Base-by-base conservation (phyloP, 371 early-diverging fungal genomes). In the Mucor circinelloides region DNA sequence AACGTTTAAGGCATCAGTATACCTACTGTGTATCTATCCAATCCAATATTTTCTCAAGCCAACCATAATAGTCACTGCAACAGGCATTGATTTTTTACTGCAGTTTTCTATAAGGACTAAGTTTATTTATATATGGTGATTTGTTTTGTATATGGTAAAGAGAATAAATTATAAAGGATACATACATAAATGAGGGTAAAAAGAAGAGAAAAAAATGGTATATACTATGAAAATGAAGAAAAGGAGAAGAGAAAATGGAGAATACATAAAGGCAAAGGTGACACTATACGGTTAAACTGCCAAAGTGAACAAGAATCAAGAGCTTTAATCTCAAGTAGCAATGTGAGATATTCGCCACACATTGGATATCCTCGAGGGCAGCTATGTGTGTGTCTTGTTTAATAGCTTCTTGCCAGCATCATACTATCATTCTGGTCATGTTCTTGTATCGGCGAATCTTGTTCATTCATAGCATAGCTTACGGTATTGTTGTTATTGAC, bases 351-450 rank as follows among this genome's bases (percentile, higher is more conserved):
- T 48, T 48, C 48, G 48, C 48, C 48, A 48, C 48, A 48, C 48
- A 23, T 9, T 6, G 8, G 6, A 34, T 10, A 3, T 48, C 21
- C 48, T 21, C 9, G 48, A 48, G 23, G 8, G n/a, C 21, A 7
- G 19, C 21, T 48, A 21, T 23, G 9, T 6, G 23, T 8, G 23
- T 23, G 19, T 10, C n/a, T 38, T 9, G 1, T 36, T 50, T 46
- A 64, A 9, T 44, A 58, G 32, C 31, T 64, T 44, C 46, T 56
- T 48, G 65, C 57, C 57, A 64, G 23, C 31, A 64, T 15, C 64
- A 56, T 64, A 28, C n/a, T 64, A 38, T 64, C 38, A 3, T 17
- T 30, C 6, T 55, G 55, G 10, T 55, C 28, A 15, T 55, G 55
- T 12, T 55, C 28, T 1, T 55, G 55, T 5, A 48, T 17, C 13